Percentiles rank a stretch among this genome's conserved stretches.
These are phyloP conservation scores for Sordariomycetes sp. DNA, from an alignment of 2,329 filamentous ascomycete genomes.

Conservation along the genomic window DNA sequence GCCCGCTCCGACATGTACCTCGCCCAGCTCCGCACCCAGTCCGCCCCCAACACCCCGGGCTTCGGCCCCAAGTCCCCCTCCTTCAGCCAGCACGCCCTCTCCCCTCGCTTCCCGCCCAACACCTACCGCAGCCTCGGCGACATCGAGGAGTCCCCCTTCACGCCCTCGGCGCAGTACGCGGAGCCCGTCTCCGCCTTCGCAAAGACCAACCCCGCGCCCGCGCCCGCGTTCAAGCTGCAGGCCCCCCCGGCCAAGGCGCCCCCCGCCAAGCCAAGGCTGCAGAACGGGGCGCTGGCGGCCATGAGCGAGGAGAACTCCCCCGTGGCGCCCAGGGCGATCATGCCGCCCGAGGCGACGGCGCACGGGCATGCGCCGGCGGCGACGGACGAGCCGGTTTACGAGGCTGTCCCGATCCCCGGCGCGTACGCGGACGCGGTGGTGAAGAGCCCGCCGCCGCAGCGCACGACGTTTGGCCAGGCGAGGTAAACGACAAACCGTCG, in stretches of 20 bases:
- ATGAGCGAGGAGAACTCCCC: conserved; percentile 23
- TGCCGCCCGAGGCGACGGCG: conserved; percentile 26
- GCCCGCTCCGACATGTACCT: conserved; percentile 93
- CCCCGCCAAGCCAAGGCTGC: conserved; percentile 58
- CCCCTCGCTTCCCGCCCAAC: conserved; percentile 46
- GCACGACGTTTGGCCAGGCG: conserved; percentile 26
- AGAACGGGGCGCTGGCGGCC: conserved; percentile 45
- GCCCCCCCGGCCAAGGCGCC: conserved; percentile 70
- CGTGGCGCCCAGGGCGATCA: conserved; percentile 19
- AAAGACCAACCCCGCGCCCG: conserved; percentile 30
- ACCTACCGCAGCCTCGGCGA: conserved; percentile 36
- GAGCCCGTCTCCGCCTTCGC: conserved; percentile 51
- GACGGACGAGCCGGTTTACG: conserved; percentile 74
- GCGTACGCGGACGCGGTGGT: conserved; percentile 54
- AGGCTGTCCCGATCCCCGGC: conserved; percentile 75
- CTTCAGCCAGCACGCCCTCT: conserved; percentile 34
- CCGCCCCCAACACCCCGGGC: conserved; percentile 87
- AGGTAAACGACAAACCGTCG: conserved; percentile 5
- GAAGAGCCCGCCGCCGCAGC: conserved; percentile 33
- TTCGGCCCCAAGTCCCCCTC: conserved; percentile 44
- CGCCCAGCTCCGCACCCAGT: conserved; percentile 70
- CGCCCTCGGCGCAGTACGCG: conserved; percentile 39
- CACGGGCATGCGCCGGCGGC: conserved; percentile 56
- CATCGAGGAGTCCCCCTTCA: conserved; percentile 32
- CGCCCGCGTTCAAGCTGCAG: conserved; percentile 64